A percentile compares a stretch with the other conserved stretches of the same genome.
Conservation (phyloP, 495 filamentous ascomycete genomes). For the Penicillium cataractarum region DNA sequence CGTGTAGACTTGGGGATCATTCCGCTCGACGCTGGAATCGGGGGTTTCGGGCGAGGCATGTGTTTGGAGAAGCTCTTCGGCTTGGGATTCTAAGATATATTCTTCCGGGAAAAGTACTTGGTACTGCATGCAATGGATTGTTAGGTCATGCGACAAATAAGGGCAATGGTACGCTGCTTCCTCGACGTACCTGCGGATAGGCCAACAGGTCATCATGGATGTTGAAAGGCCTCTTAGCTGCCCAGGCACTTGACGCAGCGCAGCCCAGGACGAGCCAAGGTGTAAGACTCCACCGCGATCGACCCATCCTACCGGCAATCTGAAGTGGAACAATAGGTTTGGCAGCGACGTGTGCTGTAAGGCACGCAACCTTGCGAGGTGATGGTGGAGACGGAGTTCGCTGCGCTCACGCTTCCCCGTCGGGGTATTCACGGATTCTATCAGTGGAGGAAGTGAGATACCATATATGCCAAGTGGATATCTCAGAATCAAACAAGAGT, state of each 20-base stretch:
- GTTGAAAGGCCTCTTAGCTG: slow-evolving; percentile 66
- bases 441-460: not conserved
- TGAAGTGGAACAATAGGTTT: not conserved
- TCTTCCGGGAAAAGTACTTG: slow-evolving; percentile 78
- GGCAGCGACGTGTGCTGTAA: not conserved
- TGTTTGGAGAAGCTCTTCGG: slow-evolving; percentile 59
- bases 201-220: slow-evolving; percentile 91
- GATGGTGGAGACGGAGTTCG: not conserved
- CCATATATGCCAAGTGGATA: not conserved
- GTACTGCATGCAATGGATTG: slow-evolving; percentile 57
- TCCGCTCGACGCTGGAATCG: slow-evolving; percentile 20
- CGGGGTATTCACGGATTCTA: not conserved
- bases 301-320: slow-evolving; percentile 30
- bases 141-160: not conserved
- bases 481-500: not conserved
- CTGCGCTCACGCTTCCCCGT: not conserved
- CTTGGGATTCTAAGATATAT: slow-evolving; percentile 73
- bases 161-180: slow-evolving; percentile 5
- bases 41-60: slow-evolving; percentile 22
- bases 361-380: not conserved
- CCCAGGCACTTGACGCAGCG: slow-evolving; percentile 48
- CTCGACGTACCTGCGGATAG: slow-evolving; percentile 77
- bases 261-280: slow-evolving; percentile 39
- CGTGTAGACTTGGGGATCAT: slow-evolving; percentile 35
- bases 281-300: slow-evolving; percentile 25